Evolutionary conservation across 768 basidiomycete genomes (phyloP).

Genomic region (Mycena amicta): DNA sequence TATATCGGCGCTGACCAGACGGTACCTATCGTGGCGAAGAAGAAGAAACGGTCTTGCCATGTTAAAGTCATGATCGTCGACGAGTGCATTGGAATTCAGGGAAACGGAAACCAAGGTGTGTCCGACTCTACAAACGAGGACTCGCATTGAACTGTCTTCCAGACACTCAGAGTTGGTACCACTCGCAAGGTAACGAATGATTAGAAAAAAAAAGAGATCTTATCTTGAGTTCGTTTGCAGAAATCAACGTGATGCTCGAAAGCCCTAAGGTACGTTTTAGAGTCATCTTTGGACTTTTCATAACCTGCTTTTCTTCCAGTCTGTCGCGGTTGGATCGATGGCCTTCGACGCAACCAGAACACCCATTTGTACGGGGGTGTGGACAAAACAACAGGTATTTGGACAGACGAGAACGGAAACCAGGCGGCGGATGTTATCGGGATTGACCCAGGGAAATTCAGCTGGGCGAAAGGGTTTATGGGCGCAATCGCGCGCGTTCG

Average conservation of each 20-base stretch:
- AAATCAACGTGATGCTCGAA: conserved; percentile 69
- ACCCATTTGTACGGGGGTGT: conserved; percentile 52
- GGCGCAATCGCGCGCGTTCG: conserved; percentile 45
- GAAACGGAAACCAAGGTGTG: conserved; percentile 69
- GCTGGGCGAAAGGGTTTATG: conserved; percentile 43
- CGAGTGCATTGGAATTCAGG: conserved; percentile 63
- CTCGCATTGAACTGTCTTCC: conserved; percentile 14
- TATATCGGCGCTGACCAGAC: conserved; percentile 67
- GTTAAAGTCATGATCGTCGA: conserved; percentile 73
- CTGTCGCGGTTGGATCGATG: conserved; percentile 58
- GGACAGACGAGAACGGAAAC: conserved; percentile 53
- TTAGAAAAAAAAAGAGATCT: too few relatives aligned
- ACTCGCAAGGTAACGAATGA: too few relatives aligned
- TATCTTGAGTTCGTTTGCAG: too few relatives aligned
- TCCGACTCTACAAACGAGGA: conserved; percentile 11
- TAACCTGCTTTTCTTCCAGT: too few relatives aligned
- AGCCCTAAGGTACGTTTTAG: too few relatives aligned
- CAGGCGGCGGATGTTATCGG: conserved; percentile 41
- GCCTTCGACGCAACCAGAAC: conserved; percentile 55
- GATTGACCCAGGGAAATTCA: conserved; percentile 38
- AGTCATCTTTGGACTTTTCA: too few relatives aligned
- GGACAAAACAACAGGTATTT: conserved; percentile 53
- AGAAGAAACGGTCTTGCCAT: conserved; percentile 74
- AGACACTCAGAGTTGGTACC: conserved; percentile 72
- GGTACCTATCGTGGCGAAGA: conserved; percentile 63